Evolutionary conservation across 495 filamentous ascomycete genomes (phyloP), one percentile per base, ranked within the genome.

Genomic region (Aspergillus carlsbadensis): DNA sequence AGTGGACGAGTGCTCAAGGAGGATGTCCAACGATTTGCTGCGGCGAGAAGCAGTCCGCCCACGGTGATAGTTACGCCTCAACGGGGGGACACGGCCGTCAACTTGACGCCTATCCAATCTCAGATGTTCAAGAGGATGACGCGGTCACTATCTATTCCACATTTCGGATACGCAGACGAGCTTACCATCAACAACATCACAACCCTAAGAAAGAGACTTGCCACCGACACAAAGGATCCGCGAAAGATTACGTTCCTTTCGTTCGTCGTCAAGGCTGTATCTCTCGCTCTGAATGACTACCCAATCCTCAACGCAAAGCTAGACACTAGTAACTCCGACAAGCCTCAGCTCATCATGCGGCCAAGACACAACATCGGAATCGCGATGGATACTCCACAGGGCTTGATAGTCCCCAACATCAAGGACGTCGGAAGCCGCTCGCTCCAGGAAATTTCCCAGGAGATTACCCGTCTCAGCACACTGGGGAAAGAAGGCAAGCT

Each of bases 91-190:
- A 83, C 82, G 2, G 69, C 73, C 1, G 72, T 84, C 22, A 74
- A 81, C 51, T 74, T 99, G 17, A 89, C 90, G 4, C 84, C 84
- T 22, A 88, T 90, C 24, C 94, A 98, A 74, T 76, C 81, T 17
- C 86, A 90, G 65, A 99, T 99, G 95, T 97, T 96, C 83, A 96
- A 94, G 71, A 83, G 84, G n/a, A 99, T 99, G 95, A 98, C 93
- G 18, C 84, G 84, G 39, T 96, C 92, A 15, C 78, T 99, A 58
- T 82, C 63, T 43, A 98, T 93, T 58, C 95, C 94, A 0, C 95
- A 98, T 70, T 95, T 99, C 69, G 82, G 96, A 44, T 99, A 91
- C 70, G 85, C 90, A 11, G 90, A 96, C 68, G 88, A 92, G 66
- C 77, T 96, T 35, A 86, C 91, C 67, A 83, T 96, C 63, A 84